These are phyloP conservation scores for Brassica incana DNA, from an alignment of 345 rosid genomes.

Conservation along the genomic window DNA sequence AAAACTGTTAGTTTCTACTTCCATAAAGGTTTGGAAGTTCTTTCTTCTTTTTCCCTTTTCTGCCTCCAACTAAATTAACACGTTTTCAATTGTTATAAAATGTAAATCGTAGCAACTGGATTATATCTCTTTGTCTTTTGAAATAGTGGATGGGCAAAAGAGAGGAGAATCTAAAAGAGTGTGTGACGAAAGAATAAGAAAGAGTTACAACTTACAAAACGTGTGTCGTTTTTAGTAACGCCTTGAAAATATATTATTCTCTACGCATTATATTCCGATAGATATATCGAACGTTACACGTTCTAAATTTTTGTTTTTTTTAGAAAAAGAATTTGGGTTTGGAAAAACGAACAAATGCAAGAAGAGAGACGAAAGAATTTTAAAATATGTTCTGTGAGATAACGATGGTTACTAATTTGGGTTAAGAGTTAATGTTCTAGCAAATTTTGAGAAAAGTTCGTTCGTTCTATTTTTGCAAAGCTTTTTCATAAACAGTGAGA, in stretches of 20 bases:
- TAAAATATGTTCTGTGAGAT: not conserved
- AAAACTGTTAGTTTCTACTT: constrained; percentile 34
- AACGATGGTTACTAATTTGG: not conserved
- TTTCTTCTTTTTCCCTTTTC: constrained; percentile 34
- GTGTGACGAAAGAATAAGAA: not conserved
- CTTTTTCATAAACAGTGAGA: not conserved
- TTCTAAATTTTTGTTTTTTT: not conserved
- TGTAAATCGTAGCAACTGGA: constrained; percentile 27
- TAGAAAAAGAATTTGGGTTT: not conserved
- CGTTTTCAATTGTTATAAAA: constrained; percentile 36
- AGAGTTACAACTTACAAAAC: constrained; percentile 2
- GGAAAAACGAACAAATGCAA: not conserved
- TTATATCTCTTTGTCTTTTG: constrained; percentile 14
- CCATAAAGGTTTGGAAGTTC: constrained; percentile 30
- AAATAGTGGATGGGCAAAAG: constrained; percentile 24
- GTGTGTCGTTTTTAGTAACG: constrained; percentile 22
- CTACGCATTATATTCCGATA: not conserved
- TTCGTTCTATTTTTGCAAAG: constrained; percentile 5
- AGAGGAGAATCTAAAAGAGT: constrained; percentile 17
- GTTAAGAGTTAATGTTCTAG: not conserved
- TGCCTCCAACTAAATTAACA: constrained; percentile 8
- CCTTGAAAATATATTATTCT: constrained; percentile 27
- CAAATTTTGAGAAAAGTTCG: not conserved
- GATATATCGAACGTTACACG: constrained; percentile 16
- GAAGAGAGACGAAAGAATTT: not conserved